A percentile compares a stretch with the other conserved stretches of the same genome.
Conservation (phyloP, 2,329 filamentous ascomycete genomes). For the Rutstroemia sp. region DNA sequence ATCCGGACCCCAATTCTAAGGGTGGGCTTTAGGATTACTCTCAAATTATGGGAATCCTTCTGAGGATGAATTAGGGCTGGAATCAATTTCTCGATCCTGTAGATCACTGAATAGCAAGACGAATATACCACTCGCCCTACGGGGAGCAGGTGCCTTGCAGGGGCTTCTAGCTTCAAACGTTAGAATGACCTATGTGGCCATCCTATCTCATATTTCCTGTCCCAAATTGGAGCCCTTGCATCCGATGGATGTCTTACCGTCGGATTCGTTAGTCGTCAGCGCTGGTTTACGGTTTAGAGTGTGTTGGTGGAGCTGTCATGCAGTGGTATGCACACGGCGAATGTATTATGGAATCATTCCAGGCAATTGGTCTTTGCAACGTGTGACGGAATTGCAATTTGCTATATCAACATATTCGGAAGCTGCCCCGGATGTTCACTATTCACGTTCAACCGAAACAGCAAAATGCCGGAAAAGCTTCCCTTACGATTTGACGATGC, state of each 20-base stretch:
- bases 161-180: neutral
- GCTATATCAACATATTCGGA: neutral
- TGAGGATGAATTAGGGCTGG: neutral
- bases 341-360: neutral
- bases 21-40: neutral
- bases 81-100: neutral
- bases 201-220: too few relatives aligned
- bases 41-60: neutral
- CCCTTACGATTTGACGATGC: neutral
- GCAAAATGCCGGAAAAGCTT: conserved; percentile 1
- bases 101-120: neutral
- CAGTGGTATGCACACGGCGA: neutral
- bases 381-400: neutral
- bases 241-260: neutral
- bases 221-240: neutral
- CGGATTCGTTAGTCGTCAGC: neutral
- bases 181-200: neutral
- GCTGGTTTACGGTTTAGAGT: neutral
- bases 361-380: neutral
- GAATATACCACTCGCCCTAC: neutral
- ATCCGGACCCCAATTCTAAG: conserved; percentile 6
- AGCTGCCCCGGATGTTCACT: neutral
- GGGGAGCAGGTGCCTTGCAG: neutral
- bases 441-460: neutral
- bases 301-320: neutral